A percentile compares a stretch with the other conserved stretches of the same genome.
Conservation (phyloP, 352 stramenopile genomes). For the Pythium phragmiticola region DNA sequence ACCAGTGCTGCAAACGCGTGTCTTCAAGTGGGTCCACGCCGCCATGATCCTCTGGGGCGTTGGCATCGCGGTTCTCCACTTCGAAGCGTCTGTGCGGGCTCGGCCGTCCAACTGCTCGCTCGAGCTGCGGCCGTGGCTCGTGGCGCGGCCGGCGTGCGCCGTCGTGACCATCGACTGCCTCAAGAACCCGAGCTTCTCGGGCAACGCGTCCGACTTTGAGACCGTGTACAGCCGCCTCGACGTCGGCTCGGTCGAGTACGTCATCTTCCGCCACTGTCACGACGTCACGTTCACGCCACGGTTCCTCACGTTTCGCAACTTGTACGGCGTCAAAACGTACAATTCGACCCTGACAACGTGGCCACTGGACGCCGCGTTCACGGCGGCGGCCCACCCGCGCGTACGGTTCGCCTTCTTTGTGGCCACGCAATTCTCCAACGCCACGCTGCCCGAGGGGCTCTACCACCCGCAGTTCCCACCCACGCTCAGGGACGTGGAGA, state of each 20-base stretch:
- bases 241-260: background rate
- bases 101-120: slow-evolving; percentile 26
- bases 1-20: background rate
- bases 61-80: slow-evolving; percentile 24
- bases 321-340: slow-evolving; percentile 23
- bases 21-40: background rate
- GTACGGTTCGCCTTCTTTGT: slow-evolving; percentile 12
- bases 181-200: too few species aligned
- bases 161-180: slow-evolving; percentile 24
- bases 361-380: slow-evolving; percentile 6
- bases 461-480: background rate
- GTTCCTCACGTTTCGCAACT: slow-evolving; percentile 7
- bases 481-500: slow-evolving; percentile 1
- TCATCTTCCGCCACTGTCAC: slow-evolving; percentile 16
- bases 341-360: slow-evolving; percentile 14
- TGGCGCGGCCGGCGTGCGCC: slow-evolving; percentile 25
- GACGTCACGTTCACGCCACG: slow-evolving; percentile 8
- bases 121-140: slow-evolving; percentile 31
- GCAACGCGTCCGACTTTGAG: background rate
- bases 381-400: background rate
- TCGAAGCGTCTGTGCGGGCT: slow-evolving; percentile 13
- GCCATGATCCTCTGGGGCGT: slow-evolving; percentile 20
- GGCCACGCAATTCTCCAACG: background rate
- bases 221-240: background rate
- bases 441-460: background rate